Evolutionary conservation across 164 flowering plant genomes (phyloP), one percentile per base, ranked within the genome.

Genomic region (Taxillus chinensis): DNA sequence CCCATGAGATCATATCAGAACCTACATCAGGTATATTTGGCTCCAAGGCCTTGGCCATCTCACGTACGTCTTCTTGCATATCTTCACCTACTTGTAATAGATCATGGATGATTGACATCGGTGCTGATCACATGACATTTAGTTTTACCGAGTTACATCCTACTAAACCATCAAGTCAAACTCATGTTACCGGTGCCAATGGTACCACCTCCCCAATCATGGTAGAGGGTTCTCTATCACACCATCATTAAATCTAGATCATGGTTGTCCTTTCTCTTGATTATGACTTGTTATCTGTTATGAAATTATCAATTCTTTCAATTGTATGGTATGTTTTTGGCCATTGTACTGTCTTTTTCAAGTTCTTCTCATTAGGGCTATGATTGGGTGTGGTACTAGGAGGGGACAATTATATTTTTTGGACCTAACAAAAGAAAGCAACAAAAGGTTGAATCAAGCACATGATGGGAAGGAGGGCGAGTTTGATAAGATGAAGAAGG

Each of bases 61-160:
- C 27, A 27, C 27, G 2, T 27, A 27, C 2, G 2, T 27, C 27
- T 27, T 27, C 27, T 27, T 27, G 27, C 27, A 27, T 55, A 13
- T 12, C 8, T 17, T 39, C 17, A 55, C 15, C 17, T 15, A 39
- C 17, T 7, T 27, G 27, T 27, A 27, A 55, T 15, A 55, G 39
- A 6, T 5, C 59, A n/a, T 55, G 59, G 39, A 55, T 55, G 1
- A 55, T 55, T 55, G 59, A 55, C 17, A 15, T 39, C 17, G 59
- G 41, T 27, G 37, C 59, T 0, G 59, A 55, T 55, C 59, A 55
- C 59, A 55, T 55, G 59, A 55, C 59, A 8, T 55, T 55, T 55
- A 10, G 17, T 12, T 8, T 17, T 55, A 27, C 1, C 13, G 0
- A 1, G 6, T 15, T 27, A 15, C 59, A 55, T 8, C 5, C 59